Evolutionary conservation across 768 basidiomycete genomes (phyloP).

Genomic region (Boletus huronensis): DNA sequence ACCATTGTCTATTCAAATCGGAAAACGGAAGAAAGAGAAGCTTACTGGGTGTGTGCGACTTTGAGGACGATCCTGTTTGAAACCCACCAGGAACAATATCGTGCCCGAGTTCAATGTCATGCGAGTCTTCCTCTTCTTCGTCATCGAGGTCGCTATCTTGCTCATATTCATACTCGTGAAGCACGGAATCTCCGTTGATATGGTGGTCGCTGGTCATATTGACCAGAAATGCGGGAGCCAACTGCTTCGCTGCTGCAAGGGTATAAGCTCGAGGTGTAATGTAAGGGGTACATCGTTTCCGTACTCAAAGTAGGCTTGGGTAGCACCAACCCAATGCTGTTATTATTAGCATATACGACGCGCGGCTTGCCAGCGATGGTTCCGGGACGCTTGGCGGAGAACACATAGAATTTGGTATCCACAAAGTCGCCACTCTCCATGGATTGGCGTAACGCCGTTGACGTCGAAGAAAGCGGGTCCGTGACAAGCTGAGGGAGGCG

Average conservation of each 20-base stretch:
- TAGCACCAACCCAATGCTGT: conserved; percentile 13
- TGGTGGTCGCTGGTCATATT: conserved; percentile 23
- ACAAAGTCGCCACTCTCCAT: conserved; percentile 26
- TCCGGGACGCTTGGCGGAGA: conserved; percentile 16
- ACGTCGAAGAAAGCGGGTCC: conserved; percentile 15
- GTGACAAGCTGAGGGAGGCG: conserved; percentile 3
- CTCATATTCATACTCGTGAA: conserved; percentile 29
- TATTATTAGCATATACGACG: conserved; percentile 22
- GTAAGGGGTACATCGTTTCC: background rate
- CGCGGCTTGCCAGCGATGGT: conserved; percentile 20
- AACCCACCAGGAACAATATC: background rate
- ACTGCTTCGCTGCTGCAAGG: conserved; percentile 5
- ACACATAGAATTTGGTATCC: conserved; percentile 30
- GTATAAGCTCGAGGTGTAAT: background rate
- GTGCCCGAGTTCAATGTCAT: background rate
- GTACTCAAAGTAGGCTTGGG: conserved; percentile 18
- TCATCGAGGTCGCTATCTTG: conserved; percentile 31
- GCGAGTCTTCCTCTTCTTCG: conserved; percentile 8
- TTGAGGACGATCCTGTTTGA: conserved; percentile 1
- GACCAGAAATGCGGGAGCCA: conserved; percentile 16
- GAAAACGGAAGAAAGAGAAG: background rate
- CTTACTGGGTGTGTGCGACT: conserved; percentile 8
- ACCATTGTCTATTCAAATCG: background rate
- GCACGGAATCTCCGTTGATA: conserved; percentile 16
- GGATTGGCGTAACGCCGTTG: conserved; percentile 22